Conservation (phyloP, 352 stramenopile species). For the Pythium dissimile region DNA sequence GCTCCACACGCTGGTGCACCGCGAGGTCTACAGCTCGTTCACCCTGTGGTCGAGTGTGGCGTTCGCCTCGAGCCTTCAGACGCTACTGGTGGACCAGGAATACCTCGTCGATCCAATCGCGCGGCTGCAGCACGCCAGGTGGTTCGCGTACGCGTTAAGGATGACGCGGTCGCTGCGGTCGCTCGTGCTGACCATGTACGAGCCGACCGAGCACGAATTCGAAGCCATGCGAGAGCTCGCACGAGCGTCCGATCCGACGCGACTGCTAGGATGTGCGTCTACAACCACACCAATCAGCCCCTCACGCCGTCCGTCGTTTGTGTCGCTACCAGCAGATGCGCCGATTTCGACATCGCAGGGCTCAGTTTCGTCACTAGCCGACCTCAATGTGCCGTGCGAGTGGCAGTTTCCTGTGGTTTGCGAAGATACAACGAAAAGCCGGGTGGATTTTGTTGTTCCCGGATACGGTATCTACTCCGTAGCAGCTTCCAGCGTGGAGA, state of each 20-base stretch:
- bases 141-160: not conserved
- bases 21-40: not conserved
- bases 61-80: not conserved
- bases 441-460: not conserved
- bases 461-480: not conserved
- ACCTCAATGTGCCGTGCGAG: not conserved
- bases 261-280: not conserved
- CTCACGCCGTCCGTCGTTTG: not conserved
- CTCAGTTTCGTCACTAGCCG: not conserved
- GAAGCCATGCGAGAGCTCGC: not conserved
- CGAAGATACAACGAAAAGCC: not conserved
- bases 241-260: not conserved
- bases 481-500: not conserved
- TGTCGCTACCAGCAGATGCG: not conserved
- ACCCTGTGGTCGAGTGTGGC: not conserved
- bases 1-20: not conserved
- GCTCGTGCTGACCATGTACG: conserved; percentile 1
- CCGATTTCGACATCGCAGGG: not conserved
- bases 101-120: not conserved
- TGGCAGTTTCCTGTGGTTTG: not conserved
- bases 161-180: not conserved
- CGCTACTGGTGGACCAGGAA: not conserved
- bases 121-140: not conserved
- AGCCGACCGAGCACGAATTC: not conserved
- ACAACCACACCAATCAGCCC: not conserved